phyloP scores from a whole-genome alignment of 1,284 basidiomycete species.

The Puccinia triticina region DNA sequence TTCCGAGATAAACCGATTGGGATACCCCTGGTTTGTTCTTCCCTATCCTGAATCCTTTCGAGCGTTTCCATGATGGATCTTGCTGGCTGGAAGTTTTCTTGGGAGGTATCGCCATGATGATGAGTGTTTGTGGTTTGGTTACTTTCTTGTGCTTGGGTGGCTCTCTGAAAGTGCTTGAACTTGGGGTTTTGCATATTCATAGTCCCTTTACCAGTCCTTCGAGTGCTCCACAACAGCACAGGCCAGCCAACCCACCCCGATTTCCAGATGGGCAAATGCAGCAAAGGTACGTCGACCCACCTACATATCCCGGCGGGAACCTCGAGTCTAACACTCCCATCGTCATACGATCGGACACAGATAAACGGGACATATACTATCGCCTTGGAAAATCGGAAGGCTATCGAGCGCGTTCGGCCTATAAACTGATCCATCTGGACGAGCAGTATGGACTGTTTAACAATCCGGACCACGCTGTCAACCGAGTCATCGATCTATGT shows the following conservation, averaged over 20 bases:
- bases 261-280: constrained; percentile 49
- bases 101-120: not conserved
- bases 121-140: too few species aligned
- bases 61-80: not conserved
- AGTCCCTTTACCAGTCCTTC: too few species aligned
- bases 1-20: constrained; percentile 35
- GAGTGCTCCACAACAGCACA: too few species aligned
- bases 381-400: constrained; percentile 63
- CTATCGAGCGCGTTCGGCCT: constrained; percentile 67
- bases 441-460: constrained; percentile 63
- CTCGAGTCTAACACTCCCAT: not conserved
- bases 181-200: too few species aligned
- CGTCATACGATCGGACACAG: constrained; percentile 51
- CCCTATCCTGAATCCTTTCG: constrained; percentile 34
- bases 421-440: constrained; percentile 64
- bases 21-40: constrained; percentile 17
- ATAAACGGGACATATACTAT: constrained; percentile 66
- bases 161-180: too few species aligned
- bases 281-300: constrained; percentile 36
- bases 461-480: constrained; percentile 62
- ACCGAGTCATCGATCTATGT: constrained; percentile 66
- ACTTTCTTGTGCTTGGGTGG: not conserved
- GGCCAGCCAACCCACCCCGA: too few species aligned
- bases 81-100: not conserved
- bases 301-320: not conserved